A percentile compares a stretch with the other conserved stretches of the same genome.
These are phyloP conservation scores for Marchantia paleacea DNA, from an alignment of 225 moss, liverwort and hornwort genomes.

Conservation along the genomic window DNA sequence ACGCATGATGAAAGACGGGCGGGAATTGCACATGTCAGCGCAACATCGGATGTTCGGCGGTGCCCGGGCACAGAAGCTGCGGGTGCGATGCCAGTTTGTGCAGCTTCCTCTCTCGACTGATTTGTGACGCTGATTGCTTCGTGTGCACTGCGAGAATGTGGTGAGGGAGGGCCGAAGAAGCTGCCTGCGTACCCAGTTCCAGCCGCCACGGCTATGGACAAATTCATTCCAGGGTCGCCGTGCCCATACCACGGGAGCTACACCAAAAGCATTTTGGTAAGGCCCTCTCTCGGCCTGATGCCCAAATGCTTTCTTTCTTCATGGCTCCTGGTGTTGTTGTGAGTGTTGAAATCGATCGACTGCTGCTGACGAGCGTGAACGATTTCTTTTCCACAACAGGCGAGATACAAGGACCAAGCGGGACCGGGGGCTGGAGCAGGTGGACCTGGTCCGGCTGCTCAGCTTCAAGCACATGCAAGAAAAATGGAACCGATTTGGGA, in stretches of 20 bases:
- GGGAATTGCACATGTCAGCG: no score
- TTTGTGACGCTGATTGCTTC: no score
- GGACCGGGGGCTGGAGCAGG: neutral
- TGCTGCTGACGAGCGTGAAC: neutral
- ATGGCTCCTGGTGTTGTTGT: neutral
- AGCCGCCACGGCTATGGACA: conserved; percentile 20
- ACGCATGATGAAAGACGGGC: no score
- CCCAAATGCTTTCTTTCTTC: neutral
- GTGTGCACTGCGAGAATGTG: neutral
- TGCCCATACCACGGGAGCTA: conserved; percentile 35
- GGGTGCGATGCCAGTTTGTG: no score
- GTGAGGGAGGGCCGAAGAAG: neutral
- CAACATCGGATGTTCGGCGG: no score
- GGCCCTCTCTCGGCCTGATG: neutral
- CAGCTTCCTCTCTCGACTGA: no score
- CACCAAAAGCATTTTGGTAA: conserved; percentile 15
- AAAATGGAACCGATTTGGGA: conserved; percentile 44
- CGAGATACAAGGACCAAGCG: conserved; percentile 8
- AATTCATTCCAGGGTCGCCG: conserved; percentile 17
- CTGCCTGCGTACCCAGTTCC: neutral
- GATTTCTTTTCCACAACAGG: neutral
- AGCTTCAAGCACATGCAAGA: conserved; percentile 20
- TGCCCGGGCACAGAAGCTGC: no score
- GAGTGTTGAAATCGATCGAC: neutral
- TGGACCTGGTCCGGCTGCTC: neutral